These are phyloP conservation scores for Anethum foeniculum DNA, from an alignment of 140 eudicot genomes.

Conservation along the genomic window DNA sequence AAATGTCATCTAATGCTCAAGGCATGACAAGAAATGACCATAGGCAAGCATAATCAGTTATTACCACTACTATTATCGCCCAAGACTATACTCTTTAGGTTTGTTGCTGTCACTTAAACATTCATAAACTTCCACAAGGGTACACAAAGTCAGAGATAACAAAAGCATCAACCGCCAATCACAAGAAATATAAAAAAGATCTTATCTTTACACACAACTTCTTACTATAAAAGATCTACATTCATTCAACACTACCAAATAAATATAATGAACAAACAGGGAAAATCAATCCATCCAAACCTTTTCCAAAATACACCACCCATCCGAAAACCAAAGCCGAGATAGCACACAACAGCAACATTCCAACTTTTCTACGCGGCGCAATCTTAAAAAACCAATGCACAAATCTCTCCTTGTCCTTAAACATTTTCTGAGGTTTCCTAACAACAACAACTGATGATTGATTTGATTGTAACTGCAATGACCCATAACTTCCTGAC, in stretches of 20 bases:
- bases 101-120: background rate
- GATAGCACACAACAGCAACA: slow-evolving; percentile 6
- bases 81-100: background rate
- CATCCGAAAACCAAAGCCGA: slow-evolving; percentile 52
- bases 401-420: slow-evolving; percentile 21
- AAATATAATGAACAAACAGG: background rate
- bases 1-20: background rate
- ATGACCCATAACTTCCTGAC: slow-evolving; percentile 61
- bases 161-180: background rate
- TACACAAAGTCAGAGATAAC: background rate
- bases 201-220: background rate
- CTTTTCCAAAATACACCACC: slow-evolving; percentile 78
- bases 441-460: slow-evolving; percentile 39
- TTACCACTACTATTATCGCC: background rate
- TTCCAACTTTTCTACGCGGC: slow-evolving; percentile 58
- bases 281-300: slow-evolving; percentile 28
- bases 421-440: slow-evolving; percentile 39
- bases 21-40: background rate
- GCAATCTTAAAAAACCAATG: slow-evolving; percentile 16
- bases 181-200: background rate
- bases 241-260: background rate
- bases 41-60: background rate
- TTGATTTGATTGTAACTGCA: slow-evolving; percentile 29
- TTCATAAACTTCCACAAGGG: background rate
- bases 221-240: background rate